phyloP scores from a whole-genome alignment of 495 filamentous ascomycete genomes.

The Hypoxylon cercidicola region DNA sequence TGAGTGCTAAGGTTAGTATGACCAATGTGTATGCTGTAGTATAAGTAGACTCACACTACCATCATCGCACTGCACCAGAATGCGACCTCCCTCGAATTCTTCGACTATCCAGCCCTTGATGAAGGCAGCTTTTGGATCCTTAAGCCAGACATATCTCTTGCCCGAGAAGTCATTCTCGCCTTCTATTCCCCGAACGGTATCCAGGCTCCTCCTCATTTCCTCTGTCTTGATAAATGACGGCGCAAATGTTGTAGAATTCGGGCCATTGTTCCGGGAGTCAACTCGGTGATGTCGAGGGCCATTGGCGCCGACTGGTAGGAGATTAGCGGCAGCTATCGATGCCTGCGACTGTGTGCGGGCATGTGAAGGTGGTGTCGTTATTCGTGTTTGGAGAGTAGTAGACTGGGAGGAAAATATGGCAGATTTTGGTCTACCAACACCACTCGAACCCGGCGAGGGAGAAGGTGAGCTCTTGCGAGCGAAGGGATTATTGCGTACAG shows the following conservation, averaged over 20 bases:
- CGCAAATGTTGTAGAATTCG: constrained; percentile 81
- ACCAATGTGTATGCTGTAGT: not conserved
- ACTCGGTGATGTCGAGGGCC: constrained; percentile 63
- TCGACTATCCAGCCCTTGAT: constrained; percentile 91
- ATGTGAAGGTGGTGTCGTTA: constrained; percentile 47
- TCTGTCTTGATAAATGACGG: constrained; percentile 93
- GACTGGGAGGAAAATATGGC: constrained; percentile 66
- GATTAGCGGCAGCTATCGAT: constrained; percentile 40
- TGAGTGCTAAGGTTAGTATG: constrained; percentile 50
- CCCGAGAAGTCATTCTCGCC: constrained; percentile 98
- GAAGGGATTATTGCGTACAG: constrained; percentile 76
- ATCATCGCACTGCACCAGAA: constrained; percentile 94
- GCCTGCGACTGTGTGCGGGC: constrained; percentile 58
- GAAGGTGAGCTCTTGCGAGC: constrained; percentile 70
- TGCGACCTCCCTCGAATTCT: constrained; percentile 70
- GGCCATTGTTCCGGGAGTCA: constrained; percentile 67
- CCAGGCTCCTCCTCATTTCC: constrained; percentile 70
- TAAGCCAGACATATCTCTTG: constrained; percentile 98
- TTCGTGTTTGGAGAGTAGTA: constrained; percentile 59
- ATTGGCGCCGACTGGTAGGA: constrained; percentile 44
- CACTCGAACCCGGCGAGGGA: constrained; percentile 61
- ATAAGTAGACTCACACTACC: constrained; percentile 73
- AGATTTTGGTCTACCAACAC: constrained; percentile 74
- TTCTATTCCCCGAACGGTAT: constrained; percentile 80
- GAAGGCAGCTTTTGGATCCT: constrained; percentile 86